Conservation (phyloP, 2,329 filamentous ascomycete species). For the Colletotrichum australisinense region DNA sequence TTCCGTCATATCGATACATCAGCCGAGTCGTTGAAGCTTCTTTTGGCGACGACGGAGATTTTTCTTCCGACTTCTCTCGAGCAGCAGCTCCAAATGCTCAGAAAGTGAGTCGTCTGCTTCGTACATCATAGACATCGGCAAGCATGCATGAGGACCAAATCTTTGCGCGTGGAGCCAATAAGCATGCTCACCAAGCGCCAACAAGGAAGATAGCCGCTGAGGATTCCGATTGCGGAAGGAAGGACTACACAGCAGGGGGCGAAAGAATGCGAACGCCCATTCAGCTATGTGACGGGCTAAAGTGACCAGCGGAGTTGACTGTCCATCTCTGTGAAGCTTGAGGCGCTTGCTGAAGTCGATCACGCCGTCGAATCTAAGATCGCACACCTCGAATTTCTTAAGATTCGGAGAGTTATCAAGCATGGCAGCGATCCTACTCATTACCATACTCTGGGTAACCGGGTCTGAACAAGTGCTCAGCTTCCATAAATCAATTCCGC, state of each 20-base stretch:
- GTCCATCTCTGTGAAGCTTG: not conserved
- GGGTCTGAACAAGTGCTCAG: too few relatives aligned
- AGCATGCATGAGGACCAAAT: too few relatives aligned
- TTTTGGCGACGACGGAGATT: not conserved
- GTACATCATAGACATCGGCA: too few relatives aligned
- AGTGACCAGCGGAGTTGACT: not conserved
- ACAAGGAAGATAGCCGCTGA: not conserved
- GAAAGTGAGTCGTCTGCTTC: not conserved
- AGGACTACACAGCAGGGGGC: not conserved
- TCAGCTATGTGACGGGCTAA: not conserved
- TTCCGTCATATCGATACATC: too few relatives aligned
- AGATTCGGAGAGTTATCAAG: not conserved
- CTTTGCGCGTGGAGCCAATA: not conserved
- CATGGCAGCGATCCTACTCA: not conserved
- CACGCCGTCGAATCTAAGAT: not conserved
- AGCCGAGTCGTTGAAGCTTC: not conserved
- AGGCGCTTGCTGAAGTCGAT: not conserved
- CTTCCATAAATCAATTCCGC: accelerated
- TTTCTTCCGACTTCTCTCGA: not conserved
- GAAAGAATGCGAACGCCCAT: not conserved
- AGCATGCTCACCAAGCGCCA: not conserved
- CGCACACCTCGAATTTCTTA: not conserved
- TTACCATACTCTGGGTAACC: too few relatives aligned
- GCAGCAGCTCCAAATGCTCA: not conserved
- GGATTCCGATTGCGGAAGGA: not conserved